Conservation (phyloP, 2,329 filamentous ascomycete genomes). For the Chaetomiaceae sp. region DNA sequence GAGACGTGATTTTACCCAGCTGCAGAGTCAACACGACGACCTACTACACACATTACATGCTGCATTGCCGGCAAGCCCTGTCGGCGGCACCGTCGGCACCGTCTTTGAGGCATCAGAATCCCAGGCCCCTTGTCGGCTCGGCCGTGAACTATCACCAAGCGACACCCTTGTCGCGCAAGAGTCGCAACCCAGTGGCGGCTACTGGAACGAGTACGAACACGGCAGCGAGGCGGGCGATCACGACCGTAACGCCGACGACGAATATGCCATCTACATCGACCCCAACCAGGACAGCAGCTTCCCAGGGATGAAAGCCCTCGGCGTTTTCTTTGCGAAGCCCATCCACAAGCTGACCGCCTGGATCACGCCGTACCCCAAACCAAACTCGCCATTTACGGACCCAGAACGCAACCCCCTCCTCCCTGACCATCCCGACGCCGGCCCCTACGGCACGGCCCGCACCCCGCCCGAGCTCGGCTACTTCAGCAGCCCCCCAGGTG, state of each 20-base stretch:
- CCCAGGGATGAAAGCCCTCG: conserved; percentile 59
- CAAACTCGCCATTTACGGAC: conserved; percentile 3
- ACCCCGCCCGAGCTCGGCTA: conserved; percentile 21
- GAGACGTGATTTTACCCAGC: conserved; percentile 56
- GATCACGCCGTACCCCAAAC: conserved; percentile 35
- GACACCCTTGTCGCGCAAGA: conserved; percentile 17
- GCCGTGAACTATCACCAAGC: conserved; percentile 18
- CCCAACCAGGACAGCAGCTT: conserved; percentile 59
- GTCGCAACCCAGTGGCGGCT: conserved; percentile 41
- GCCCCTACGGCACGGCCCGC: conserved; percentile 22
- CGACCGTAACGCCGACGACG: conserved; percentile 40
- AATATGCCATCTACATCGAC: conserved; percentile 71
- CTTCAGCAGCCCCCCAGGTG: conserved; percentile 30
- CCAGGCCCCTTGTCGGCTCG: conserved; percentile 9
- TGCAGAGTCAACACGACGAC: conserved; percentile 49
- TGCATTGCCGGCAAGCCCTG: conserved; percentile 36
- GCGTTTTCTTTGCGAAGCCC: conserved; percentile 46
- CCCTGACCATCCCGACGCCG: conserved; percentile 10
- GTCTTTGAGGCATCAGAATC: conserved; percentile 12
- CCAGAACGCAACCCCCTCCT: conserved; percentile 32
- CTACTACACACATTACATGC: conserved; percentile 45
- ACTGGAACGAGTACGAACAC: conserved; percentile 87
- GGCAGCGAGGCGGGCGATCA: conserved; percentile 63
- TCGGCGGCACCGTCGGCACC: conserved; percentile 13
- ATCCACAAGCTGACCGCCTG: conserved; percentile 50